phyloP scores from a whole-genome alignment of 371 early-diverging fungal species.

The Mortierella sp. region DNA sequence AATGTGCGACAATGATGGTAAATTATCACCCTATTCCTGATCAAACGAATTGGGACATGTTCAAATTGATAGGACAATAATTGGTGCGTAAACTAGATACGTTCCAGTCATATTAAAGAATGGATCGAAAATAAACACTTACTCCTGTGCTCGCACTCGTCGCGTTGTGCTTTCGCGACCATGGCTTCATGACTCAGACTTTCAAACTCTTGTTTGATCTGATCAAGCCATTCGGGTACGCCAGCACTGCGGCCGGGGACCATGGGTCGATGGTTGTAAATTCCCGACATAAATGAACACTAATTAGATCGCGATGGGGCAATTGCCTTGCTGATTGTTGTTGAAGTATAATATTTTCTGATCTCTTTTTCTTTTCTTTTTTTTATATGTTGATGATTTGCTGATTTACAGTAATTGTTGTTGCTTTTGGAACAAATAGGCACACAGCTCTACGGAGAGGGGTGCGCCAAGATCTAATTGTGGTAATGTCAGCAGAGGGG shows the following conservation, averaged over 20 bases:
- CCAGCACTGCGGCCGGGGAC: conserved; percentile 69
- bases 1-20: background rate
- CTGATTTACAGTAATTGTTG: background rate
- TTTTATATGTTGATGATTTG: background rate
- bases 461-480: conserved; percentile 2
- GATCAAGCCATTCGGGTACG: conserved; percentile 86
- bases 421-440: background rate
- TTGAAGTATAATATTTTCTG: conserved; percentile 2
- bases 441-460: background rate
- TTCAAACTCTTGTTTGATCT: conserved; percentile 87
- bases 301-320: conserved; percentile 4
- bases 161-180: conserved; percentile 80
- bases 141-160: conserved; percentile 93
- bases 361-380: background rate
- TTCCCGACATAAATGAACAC: conserved; percentile 64
- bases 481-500: background rate
- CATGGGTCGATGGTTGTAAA: conserved; percentile 89
- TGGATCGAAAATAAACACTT: conserved; percentile 42
- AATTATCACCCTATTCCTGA: background rate
- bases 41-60: background rate
- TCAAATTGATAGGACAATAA: background rate
- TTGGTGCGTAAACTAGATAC: background rate
- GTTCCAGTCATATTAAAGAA: background rate
- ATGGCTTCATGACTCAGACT: conserved; percentile 81
- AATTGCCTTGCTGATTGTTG: background rate